Evolutionary conservation across 768 basidiomycete genomes (phyloP), one percentile per base, ranked within the genome.

Genomic region (Amanita exitialis): DNA sequence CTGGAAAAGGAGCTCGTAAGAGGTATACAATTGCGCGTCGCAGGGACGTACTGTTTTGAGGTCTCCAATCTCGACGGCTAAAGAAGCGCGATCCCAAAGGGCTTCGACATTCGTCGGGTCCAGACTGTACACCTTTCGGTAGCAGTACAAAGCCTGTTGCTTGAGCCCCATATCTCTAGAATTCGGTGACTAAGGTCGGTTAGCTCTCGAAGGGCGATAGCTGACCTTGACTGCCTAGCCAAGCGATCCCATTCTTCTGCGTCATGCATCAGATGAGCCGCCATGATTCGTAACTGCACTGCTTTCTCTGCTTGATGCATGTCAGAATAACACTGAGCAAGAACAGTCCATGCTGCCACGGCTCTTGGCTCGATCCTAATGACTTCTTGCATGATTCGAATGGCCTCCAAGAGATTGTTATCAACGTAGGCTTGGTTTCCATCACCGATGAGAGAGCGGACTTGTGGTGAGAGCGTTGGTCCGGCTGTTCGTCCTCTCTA

Each of bases 311-410:
- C 62, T 52, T 94, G 79, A 5, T 76, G 72, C 62, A 79, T 66
- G 58, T 92, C 89, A 30, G 81, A 77, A 61, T 91, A 86, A 58
- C 89, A 90, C 56, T 85, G 79, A 2, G 88, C 90, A 5, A 97
- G 77, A 0, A 92, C 89, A 6, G 82, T 79, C 94, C 94, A 99
- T 1, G 92, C 88, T 2, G 79, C 68, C 0, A 76, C 72, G 1
- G 91, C 86, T 15, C 87, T 79, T 2, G 94, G 91, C 62, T 99
- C 95, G 51, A 93, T 90, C 7, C 90, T 80, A 49, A 99, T 91
- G 56, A 96, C 89, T 61, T 98, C 91, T 61, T 86, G 83, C 79
- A 93, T 88, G 21, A 84, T 75, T 16, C 80, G 77, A 32, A 91
- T 81, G 1, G 91, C 84, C 57, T 84, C 75, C 2, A 72, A 66